Conservation (phyloP, 2,329 filamentous ascomycete genomes). For the Penicillium sp. region DNA sequence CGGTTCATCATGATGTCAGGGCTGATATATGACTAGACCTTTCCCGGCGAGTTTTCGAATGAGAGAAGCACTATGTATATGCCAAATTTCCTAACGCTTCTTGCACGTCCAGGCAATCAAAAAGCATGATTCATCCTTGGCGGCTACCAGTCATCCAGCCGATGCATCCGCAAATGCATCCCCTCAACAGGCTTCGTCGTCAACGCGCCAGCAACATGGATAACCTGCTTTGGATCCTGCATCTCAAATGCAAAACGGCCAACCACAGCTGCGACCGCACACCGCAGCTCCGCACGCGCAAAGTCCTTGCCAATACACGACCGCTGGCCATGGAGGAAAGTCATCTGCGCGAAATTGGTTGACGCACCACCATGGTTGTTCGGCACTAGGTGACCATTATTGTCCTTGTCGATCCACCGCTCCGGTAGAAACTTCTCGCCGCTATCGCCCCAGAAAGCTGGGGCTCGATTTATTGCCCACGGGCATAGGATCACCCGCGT, state of each 20-base stretch:
- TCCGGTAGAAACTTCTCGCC: background rate
- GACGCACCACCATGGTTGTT: conserved; percentile 14
- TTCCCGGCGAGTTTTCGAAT: no score
- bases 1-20: no score
- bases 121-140: no score
- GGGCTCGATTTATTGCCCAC: conserved; percentile 66
- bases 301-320: conserved; percentile 17
- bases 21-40: no score
- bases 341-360: conserved; percentile 15
- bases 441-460: conserved; percentile 61
- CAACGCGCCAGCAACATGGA: conserved; percentile 33
- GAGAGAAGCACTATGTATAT: no score
- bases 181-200: conserved; percentile 40
- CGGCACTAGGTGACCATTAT: conserved; percentile 1
- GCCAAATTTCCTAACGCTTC: no score
- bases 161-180: conserved; percentile 20
- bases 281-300: conserved; percentile 12
- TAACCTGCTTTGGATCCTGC: conserved; percentile 12
- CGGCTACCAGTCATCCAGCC: no score
- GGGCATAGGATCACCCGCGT: conserved; percentile 64
- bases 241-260: conserved; percentile 4
- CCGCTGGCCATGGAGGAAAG: conserved; percentile 16
- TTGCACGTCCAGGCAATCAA: no score
- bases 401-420: conserved; percentile 64
- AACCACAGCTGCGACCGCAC: conserved; percentile 11